Base-by-base conservation (phyloP, 371 early-diverging fungal genomes). In the Blastocladiella emersonii region DNA sequence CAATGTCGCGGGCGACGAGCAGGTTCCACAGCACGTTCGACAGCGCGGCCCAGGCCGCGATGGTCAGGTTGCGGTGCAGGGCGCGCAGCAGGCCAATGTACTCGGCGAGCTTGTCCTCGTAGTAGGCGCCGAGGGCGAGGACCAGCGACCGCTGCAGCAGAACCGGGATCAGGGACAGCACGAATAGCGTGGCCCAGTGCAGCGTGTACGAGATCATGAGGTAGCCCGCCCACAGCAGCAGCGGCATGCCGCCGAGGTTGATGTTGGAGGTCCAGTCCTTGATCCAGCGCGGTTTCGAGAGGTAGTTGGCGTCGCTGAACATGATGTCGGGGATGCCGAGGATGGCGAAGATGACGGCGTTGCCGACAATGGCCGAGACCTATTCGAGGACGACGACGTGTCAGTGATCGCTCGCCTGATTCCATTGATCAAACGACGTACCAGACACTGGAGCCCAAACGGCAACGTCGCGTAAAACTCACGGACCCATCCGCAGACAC, bases 171-270 rank as follows among this genome's bases (percentile, higher is more conserved):
- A 61, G 13, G 34, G 45, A 41, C 19, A 61, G 27, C 30, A 56
- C 0, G 32, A 43, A 51, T 13, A 34, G 61, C 15, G 55, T 51
- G 17, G 56, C 27, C 30, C 30, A 61, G 57, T 51, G 34, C 21
- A 61, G 30, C 27, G 57, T 21, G 55, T 34, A 61, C 2, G 55
- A 51, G 23, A 61, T 56, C 25, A 30, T 30, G 19, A 61, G 56
- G 34, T 61, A 61, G 61, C 32, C 13, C 21, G 56, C 61, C 61
- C 61, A 61, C 30, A 51, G 57, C 25, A 61, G 23, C 27, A 56
- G 36, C 23, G 61, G 61, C 61, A 61, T 61, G 17, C 56, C 56
- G 30, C 61, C 61, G 19, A 61, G 0, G 34, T 61, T 35, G 30
- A 61, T 32, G 17, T 56, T 61, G 17, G 61, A 61, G 1, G 34